Base-by-base conservation (phyloP, 768 basidiomycete genomes). In the Dacryopinax primogenitus region DNA sequence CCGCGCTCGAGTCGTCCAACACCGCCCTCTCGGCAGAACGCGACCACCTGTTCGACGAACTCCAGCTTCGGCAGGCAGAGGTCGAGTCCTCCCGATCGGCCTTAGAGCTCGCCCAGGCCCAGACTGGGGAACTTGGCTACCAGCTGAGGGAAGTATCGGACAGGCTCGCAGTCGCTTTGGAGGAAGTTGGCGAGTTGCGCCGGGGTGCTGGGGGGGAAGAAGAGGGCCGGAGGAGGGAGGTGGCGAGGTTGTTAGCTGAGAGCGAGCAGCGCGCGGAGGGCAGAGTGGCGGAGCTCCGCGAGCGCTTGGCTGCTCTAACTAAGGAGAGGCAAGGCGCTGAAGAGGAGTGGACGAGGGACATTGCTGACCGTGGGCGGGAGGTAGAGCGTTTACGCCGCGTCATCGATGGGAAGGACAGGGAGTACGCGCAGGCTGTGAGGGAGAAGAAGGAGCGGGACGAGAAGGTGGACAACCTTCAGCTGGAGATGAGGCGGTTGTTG, bases 61-160 rank as follows among this genome's bases (percentile, higher is more conserved):
- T 92, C 2, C 92, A 98, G 74, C 71, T 87, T 58, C 86, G 90
- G 33, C 92, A 95, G 73, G 93, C 90, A 16, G 94, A 97, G 71
- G 74, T 88, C 12, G 96, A 99, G 75, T 87, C 89, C 1, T 83
- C 86, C 3, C 85, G 86, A 68, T 83, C 83, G 3, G 85, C 88
- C 68, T 78, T 86, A 1, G 90, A 92, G 69, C 81, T 82, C 0
- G 74, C 92, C 21, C 84, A 88, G 69, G 84, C 84, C 61, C 87
- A 89, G 70, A 86, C 85, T 58, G 84, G 86, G 1, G 96, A 99
- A 72, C 77, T 90, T 33, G 84, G 91, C 70, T 94, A 88, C 74
- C 92, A 93, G 71, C 77, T 94, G 0, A 84, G 87, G 37, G 93
- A 97, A 75, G 75, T 84, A 0, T 81, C 82, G 36, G 92, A 95